Evolutionary conservation across 2,329 filamentous ascomycete species (phyloP).

Genomic region (Daldinia sp.): DNA sequence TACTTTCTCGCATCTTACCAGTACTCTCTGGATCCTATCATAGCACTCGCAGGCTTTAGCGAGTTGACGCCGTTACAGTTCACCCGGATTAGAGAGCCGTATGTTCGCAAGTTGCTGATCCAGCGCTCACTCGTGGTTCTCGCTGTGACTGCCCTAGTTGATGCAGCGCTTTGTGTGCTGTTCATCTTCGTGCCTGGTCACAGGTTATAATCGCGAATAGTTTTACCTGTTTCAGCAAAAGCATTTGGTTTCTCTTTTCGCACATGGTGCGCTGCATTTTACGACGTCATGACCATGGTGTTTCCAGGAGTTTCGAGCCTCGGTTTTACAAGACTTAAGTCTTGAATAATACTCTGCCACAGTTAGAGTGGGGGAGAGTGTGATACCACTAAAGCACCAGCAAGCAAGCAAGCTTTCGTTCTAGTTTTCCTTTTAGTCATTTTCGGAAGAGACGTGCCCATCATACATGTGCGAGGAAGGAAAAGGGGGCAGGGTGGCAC

Average conservation of each 20-base stretch:
- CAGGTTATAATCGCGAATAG: slow-evolving; percentile 62
- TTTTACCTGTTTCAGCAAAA: neutral
- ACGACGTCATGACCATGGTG: slow-evolving; percentile 42
- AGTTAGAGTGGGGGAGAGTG: slow-evolving; percentile 22
- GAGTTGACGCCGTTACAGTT: slow-evolving; percentile 98
- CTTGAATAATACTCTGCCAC: slow-evolving; percentile 29
- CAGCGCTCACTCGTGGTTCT: slow-evolving; percentile 86
- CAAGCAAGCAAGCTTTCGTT: slow-evolving; percentile 26
- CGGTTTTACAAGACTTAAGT: slow-evolving; percentile 19
- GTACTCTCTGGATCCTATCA: slow-evolving; percentile 91
- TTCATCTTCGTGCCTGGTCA: slow-evolving; percentile 97
- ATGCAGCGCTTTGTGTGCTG: slow-evolving; percentile 82
- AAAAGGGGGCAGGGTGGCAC: slow-evolving; percentile 8
- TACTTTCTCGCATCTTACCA: slow-evolving; percentile 93
- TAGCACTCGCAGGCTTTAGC: slow-evolving; percentile 88
- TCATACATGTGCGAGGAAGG: slow-evolving; percentile 6
- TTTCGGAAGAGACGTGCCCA: slow-evolving; percentile 1
- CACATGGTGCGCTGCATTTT: slow-evolving; percentile 9
- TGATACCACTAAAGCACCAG: slow-evolving; percentile 33
- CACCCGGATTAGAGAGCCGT: slow-evolving; percentile 86
- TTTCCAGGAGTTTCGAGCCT: slow-evolving; percentile 31
- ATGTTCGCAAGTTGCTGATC: slow-evolving; percentile 83
- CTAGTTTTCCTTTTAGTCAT: slow-evolving; percentile 20
- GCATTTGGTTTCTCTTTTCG: neutral
- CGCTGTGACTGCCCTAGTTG: slow-evolving; percentile 75